A percentile compares a stretch with the other conserved stretches of the same genome.
Conservation (phyloP, 306 rosid species). For the cucumber (Cucumis sativus) region Cucumber_9930_V3 NC_026656.2:6342501-6343000, state of each 20-base stretch:
- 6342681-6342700: no score
- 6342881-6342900: neutral
- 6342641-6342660: neutral
- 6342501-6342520: neutral
- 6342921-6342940: conserved; percentile 9
- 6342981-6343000: neutral
- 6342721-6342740: no score
- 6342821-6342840: conserved; percentile 8
- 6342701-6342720: no score
- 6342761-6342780: conserved; percentile 2
- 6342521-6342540: neutral
- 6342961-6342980: neutral
- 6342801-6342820: neutral
- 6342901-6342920: neutral
- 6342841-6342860: conserved; percentile 15
- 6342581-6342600: neutral
- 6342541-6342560: neutral
- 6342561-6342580: neutral
- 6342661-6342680: neutral
- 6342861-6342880: neutral
- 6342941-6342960: conserved; percentile 8
- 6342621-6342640: neutral
- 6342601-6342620: neutral
- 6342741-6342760: neutral
- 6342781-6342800: conserved; percentile 12